A percentile compares a stretch with the other conserved stretches of the same genome.
These are phyloP conservation scores for Echinochloa phyllopogon DNA, from an alignment of 176 grass and related monocot genomes.

Conservation along the genomic window DNA sequence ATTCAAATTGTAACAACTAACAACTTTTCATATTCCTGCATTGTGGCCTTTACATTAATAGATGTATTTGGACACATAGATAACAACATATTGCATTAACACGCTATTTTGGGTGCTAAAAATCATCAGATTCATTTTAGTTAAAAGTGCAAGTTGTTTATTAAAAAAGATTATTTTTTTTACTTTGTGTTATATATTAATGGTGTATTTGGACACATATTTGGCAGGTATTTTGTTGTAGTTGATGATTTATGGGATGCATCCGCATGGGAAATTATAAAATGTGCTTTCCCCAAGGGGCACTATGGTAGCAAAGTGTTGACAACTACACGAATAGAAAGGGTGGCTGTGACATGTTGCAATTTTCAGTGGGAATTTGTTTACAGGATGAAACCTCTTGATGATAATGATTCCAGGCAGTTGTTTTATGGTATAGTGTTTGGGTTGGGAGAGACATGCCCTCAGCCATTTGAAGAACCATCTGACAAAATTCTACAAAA, in stretches of 20 bases:
- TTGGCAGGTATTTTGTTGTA: constrained; percentile 19
- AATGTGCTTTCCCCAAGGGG: constrained; percentile 9
- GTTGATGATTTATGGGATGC: constrained; percentile 24
- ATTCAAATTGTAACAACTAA: background rate
- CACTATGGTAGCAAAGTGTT: background rate
- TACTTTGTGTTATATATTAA: background rate
- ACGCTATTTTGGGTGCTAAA: background rate
- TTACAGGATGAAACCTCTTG: constrained; percentile 13
- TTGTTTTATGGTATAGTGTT: constrained; percentile 12
- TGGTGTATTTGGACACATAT: background rate
- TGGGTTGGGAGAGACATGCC: background rate
- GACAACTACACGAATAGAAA: constrained; percentile 5
- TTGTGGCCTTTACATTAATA: background rate
- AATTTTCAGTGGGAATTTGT: background rate
- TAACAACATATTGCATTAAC: background rate
- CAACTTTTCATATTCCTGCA: background rate
- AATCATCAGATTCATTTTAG: background rate
- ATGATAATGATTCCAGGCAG: background rate
- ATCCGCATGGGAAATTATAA: constrained; percentile 6
- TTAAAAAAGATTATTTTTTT: background rate
- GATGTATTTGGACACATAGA: background rate
- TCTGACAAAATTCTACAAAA: constrained; percentile 21
- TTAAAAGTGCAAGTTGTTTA: background rate
- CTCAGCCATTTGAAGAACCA: background rate
- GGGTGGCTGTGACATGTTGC: constrained; percentile 1